A percentile compares a stretch with the other conserved stretches of the same genome.
Conservation (phyloP, 176 grass and related monocot species). For the Oryza glaberrima region DNA sequence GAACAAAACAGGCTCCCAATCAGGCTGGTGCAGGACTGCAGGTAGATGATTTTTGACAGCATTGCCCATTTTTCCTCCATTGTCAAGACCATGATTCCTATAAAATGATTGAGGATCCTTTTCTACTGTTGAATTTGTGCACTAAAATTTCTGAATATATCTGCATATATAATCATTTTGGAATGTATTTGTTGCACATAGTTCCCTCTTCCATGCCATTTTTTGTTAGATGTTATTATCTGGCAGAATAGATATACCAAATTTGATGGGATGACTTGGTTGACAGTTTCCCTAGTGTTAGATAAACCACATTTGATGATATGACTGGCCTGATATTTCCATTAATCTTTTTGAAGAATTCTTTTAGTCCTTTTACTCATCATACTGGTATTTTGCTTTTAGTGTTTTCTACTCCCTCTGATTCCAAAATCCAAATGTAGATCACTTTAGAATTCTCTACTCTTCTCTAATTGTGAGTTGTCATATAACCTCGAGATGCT, state of each 20-base stretch:
- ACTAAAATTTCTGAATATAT: background rate
- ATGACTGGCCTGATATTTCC: background rate
- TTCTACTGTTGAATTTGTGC: background rate
- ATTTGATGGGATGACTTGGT: too few relatives aligned
- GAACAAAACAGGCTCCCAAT: too few relatives aligned
- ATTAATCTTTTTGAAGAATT: constrained; percentile 9
- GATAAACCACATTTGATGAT: background rate
- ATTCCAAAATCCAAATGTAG: too few relatives aligned
- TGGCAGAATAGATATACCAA: too few relatives aligned
- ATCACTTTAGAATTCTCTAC: too few relatives aligned
- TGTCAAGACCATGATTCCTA: background rate
- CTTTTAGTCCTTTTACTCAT: background rate
- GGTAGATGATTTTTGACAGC: too few relatives aligned
- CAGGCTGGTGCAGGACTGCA: too few relatives aligned
- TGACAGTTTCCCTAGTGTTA: too few relatives aligned
- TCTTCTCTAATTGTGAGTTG: too few relatives aligned
- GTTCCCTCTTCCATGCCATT: background rate
- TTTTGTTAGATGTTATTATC: background rate
- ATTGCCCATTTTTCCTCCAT: background rate
- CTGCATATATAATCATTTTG: constrained; percentile 8
- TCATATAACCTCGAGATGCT: too few relatives aligned
- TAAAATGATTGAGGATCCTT: background rate
- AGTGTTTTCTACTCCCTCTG: background rate
- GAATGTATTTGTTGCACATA: background rate
- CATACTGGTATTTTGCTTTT: background rate